These are phyloP conservation scores for Cladophialophora psammophila DNA, from an alignment of 2,329 filamentous ascomycete genomes.

Conservation along the genomic window DNA sequence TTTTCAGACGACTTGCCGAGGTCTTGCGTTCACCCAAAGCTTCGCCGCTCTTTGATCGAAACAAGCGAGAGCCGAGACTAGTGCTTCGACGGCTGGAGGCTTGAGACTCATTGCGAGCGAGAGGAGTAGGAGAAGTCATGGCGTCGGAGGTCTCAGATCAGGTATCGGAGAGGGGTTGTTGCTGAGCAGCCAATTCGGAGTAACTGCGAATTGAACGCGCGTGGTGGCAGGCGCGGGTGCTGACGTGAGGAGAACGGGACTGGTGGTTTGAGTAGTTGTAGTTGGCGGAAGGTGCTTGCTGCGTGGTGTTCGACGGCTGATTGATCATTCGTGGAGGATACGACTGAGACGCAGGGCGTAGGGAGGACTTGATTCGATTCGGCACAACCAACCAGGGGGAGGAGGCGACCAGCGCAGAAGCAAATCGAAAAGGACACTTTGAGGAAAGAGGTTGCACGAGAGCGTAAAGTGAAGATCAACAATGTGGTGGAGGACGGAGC, in stretches of 20 bases:
- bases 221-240: slow-evolving; percentile 25
- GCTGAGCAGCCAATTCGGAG: slow-evolving; percentile 19
- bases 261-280: background rate
- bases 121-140: slow-evolving; percentile 35
- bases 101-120: slow-evolving; percentile 38
- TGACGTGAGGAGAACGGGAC: slow-evolving; percentile 24
- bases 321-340: slow-evolving; percentile 22
- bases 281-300: slow-evolving; percentile 3
- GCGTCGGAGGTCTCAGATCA: slow-evolving; percentile 15
- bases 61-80: slow-evolving; percentile 39
- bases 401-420: slow-evolving; percentile 33
- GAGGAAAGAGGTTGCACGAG: background rate
- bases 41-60: slow-evolving; percentile 39
- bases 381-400: slow-evolving; percentile 22
- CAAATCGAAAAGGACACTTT: background rate
- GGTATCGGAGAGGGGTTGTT: slow-evolving; percentile 17
- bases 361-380: slow-evolving; percentile 5
- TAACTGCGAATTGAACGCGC: slow-evolving; percentile 2
- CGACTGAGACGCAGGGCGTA: slow-evolving; percentile 4
- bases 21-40: slow-evolving; percentile 38
- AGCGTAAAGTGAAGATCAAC: background rate
- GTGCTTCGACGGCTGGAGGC: slow-evolving; percentile 35
- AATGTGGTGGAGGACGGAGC: background rate
- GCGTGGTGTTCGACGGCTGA: background rate
- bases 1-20: slow-evolving; percentile 34